Evolutionary conservation across 768 basidiomycete species (phyloP).

Genomic region (Inosperma sp.): DNA sequence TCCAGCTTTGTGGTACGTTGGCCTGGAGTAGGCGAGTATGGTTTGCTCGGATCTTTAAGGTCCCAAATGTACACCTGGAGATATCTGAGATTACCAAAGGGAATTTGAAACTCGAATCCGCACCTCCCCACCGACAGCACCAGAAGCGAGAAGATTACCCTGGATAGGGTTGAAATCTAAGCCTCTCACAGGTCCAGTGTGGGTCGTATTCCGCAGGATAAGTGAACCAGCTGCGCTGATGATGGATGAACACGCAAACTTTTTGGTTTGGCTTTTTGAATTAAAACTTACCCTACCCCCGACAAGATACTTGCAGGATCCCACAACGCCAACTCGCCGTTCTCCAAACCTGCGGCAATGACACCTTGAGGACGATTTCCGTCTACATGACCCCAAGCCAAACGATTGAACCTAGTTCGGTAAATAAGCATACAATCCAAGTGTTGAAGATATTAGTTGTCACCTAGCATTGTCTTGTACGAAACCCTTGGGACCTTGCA

Average conservation of each 20-base stretch:
- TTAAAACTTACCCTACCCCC: constrained; percentile 59
- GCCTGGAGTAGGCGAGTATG: constrained; percentile 79
- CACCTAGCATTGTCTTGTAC: constrained; percentile 73
- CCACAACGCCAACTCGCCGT: constrained; percentile 89
- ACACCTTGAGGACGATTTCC: constrained; percentile 66
- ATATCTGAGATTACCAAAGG: constrained; percentile 9
- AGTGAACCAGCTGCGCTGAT: constrained; percentile 59
- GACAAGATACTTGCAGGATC: constrained; percentile 89
- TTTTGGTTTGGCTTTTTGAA: no score
- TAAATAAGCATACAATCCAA: constrained; percentile 10
- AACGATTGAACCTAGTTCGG: constrained; percentile 80
- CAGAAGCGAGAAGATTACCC: constrained; percentile 82
- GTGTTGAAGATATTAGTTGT: constrained; percentile 10
- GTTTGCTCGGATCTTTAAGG: constrained; percentile 84
- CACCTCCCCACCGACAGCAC: constrained; percentile 87
- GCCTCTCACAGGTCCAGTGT: constrained; percentile 90
- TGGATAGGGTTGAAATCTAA: constrained; percentile 93
- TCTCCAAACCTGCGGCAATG: constrained; percentile 94
- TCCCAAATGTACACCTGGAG: constrained; percentile 98
- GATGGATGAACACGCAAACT: no score
- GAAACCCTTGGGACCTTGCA: constrained; percentile 56
- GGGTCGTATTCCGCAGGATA: constrained; percentile 78
- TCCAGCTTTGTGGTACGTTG: constrained; percentile 81
- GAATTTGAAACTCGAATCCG: constrained; percentile 14
- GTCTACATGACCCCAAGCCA: constrained; percentile 82